phyloP scores from a whole-genome alignment of 75 land plant genomes.

The Ceratopteris richardii region DNA sequence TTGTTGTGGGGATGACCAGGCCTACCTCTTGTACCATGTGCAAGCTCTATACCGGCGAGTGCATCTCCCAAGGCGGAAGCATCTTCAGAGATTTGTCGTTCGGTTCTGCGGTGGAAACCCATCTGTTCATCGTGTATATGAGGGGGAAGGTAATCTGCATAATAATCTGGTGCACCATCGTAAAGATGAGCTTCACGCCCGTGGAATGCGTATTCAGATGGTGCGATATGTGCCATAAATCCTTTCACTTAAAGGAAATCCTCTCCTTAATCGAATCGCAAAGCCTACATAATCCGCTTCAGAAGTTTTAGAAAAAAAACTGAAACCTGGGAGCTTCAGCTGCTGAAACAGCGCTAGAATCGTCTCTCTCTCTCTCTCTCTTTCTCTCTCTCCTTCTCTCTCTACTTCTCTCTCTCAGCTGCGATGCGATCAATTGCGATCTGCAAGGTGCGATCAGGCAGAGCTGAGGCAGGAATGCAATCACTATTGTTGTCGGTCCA shows the following conservation, averaged over 20 bases:
- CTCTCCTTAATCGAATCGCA: not conserved
- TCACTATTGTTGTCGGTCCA: too few species aligned
- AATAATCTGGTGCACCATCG: not conserved
- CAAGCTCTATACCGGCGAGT: not conserved
- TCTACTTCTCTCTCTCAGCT: too few species aligned
- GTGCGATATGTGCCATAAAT: not conserved
- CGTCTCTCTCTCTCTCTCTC: too few species aligned
- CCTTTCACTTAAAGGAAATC: not conserved
- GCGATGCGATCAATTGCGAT: too few species aligned
- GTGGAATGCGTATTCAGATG: not conserved
- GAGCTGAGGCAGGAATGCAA: too few species aligned
- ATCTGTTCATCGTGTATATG: too few species aligned
- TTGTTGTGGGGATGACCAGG: not conserved
- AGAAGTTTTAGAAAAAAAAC: too few species aligned
- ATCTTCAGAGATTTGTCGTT: not conserved
- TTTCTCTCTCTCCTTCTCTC: too few species aligned
- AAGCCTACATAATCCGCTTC: not conserved
- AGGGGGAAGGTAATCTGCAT: not conserved
- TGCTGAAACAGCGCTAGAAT: too few species aligned
- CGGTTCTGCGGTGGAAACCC: too few species aligned
- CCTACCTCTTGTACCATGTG: not conserved
- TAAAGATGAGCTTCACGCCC: not conserved
- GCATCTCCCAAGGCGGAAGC: conserved; percentile 1
- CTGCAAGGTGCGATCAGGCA: too few species aligned
- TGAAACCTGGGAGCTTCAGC: too few species aligned